Evolutionary conservation across 2,329 filamentous ascomycete species (phyloP).

Genomic region (Elsinoe ampelina): DNA sequence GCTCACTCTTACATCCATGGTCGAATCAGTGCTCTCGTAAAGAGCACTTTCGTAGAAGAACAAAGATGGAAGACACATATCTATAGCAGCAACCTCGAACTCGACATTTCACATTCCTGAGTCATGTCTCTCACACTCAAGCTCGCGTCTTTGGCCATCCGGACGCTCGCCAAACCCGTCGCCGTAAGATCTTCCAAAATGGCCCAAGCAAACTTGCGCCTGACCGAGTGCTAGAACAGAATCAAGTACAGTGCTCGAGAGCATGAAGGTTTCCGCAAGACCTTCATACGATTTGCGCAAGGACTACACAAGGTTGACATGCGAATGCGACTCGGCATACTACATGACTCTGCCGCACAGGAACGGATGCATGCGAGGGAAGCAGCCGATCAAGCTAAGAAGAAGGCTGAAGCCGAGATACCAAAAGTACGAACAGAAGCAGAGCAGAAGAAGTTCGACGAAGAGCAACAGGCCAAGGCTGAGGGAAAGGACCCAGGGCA

Average conservation of each 20-base stretch:
- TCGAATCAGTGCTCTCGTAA: not conserved
- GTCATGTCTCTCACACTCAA: conserved; percentile 58
- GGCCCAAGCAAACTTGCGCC: conserved; percentile 12
- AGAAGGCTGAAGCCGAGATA: conserved; percentile 36
- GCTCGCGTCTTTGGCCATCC: conserved; percentile 54
- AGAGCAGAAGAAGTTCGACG: conserved; percentile 45
- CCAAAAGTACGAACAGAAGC: conserved; percentile 56
- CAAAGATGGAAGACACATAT: not conserved
- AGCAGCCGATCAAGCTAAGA: conserved; percentile 46
- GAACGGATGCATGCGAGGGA: conserved; percentile 45
- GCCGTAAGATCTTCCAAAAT: conserved; percentile 38
- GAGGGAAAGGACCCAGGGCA: conserved; percentile 27
- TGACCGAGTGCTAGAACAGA: conserved; percentile 42
- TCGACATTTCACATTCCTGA: not conserved
- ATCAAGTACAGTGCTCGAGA: conserved; percentile 61
- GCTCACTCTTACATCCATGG: no score
- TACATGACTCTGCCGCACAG: conserved; percentile 52
- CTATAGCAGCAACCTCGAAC: not conserved
- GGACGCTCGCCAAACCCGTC: conserved; percentile 59
- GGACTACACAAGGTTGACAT: conserved; percentile 57
- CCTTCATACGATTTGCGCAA: conserved; percentile 56
- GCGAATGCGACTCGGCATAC: conserved; percentile 55
- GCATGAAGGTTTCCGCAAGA: conserved; percentile 54
- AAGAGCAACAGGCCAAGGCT: conserved; percentile 34
- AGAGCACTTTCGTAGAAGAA: not conserved